A percentile compares a stretch with the other conserved stretches of the same genome.
These are phyloP conservation scores for Volvox africanus DNA, from an alignment of 139 green algal species.

Conservation along the genomic window DNA sequence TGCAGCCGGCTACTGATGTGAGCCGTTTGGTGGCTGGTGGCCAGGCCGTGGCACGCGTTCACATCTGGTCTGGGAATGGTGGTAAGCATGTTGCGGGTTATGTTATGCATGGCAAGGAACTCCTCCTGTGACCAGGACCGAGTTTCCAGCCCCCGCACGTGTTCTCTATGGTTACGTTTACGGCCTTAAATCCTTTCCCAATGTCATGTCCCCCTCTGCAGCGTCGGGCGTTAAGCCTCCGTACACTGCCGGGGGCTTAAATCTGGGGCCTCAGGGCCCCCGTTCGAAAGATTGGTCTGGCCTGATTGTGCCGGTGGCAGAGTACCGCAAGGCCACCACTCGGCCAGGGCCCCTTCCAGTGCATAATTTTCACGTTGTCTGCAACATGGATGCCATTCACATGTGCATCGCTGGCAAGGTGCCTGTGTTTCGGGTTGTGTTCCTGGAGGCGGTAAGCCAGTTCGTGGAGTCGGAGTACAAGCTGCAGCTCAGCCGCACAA, in stretches of 20 bases:
- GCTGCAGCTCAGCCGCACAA: conserved; percentile 13
- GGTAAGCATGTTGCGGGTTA: background rate
- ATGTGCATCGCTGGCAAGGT: background rate
- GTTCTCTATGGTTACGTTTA: no score
- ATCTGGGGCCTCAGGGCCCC: background rate
- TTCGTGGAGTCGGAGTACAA: conserved; percentile 38
- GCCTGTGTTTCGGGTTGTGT: background rate
- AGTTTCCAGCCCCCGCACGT: no score
- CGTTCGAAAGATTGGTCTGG: background rate
- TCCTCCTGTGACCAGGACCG: no score
- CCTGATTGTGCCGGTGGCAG: background rate
- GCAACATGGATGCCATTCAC: background rate
- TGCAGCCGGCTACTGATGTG: background rate
- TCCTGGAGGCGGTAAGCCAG: conserved; percentile 37
- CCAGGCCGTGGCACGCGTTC: conserved; percentile 28
- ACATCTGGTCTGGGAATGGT: conserved; percentile 31
- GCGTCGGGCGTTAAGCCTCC: conserved; percentile 6
- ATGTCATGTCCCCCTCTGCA: background rate
- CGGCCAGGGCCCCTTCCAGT: background rate
- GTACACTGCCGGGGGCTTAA: background rate
- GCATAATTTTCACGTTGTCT: conserved; percentile 27
- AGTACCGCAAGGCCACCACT: conserved; percentile 14
- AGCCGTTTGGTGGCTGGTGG: background rate
- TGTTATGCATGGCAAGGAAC: no score
- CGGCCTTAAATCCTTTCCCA: background rate